Conservation (phyloP, 164 flowering plant species). For the Piper longum region DNA sequence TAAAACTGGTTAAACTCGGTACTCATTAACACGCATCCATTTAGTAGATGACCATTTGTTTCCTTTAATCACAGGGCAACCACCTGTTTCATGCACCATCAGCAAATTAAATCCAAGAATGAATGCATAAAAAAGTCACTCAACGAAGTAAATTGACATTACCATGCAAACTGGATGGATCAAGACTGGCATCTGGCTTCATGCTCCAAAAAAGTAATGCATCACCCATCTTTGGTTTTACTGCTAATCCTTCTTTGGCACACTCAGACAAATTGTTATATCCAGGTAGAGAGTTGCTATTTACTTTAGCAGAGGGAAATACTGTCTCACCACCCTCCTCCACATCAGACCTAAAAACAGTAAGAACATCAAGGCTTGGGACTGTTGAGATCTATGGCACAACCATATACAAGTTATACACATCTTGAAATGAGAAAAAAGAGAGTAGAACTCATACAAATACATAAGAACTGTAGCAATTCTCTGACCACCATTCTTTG, state of each 20-base stretch:
- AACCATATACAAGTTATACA: neutral
- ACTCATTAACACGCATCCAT: slow-evolving; percentile 78
- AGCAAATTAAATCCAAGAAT: too few relatives aligned
- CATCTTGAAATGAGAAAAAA: neutral
- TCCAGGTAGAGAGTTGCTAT: slow-evolving; percentile 31
- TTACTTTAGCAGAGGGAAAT: slow-evolving; percentile 45
- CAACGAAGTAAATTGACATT: neutral
- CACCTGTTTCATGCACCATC: slow-evolving; percentile 32
- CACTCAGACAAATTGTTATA: slow-evolving; percentile 84
- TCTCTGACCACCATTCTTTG: slow-evolving; percentile 78
- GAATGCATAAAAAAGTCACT: too few relatives aligned
- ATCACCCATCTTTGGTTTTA: slow-evolving; percentile 85
- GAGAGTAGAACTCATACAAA: slow-evolving; percentile 39
- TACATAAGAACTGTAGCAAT: slow-evolving; percentile 90
- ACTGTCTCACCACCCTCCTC: slow-evolving; percentile 99
- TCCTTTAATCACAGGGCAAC: slow-evolving; percentile 29
- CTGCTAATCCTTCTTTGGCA: slow-evolving; percentile 59
- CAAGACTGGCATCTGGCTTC: slow-evolving; percentile 78
- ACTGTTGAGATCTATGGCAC: neutral
- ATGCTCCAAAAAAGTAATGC: slow-evolving; percentile 96
- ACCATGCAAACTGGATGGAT: slow-evolving; percentile 25
- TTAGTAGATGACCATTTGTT: slow-evolving; percentile 84
- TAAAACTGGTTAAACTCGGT: slow-evolving; percentile 26
- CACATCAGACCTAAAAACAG: slow-evolving; percentile 60
- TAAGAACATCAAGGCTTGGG: neutral